Evolutionary conservation across 768 basidiomycete genomes (phyloP), one percentile per base, ranked within the genome.

Genomic region (Rhodotorula sphaerocarpa): DNA sequence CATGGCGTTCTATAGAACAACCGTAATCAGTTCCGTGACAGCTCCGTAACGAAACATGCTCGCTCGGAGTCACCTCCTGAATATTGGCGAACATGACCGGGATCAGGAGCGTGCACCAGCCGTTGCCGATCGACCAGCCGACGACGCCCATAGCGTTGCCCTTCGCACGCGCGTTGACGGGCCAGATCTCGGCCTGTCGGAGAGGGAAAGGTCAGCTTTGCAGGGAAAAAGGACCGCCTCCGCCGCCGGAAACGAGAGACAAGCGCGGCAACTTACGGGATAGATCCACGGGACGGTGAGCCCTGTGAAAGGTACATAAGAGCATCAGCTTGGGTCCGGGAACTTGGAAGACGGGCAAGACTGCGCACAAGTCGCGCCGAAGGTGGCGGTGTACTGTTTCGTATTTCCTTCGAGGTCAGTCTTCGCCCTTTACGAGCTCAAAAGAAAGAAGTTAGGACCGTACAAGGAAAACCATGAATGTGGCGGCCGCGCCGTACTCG

Each of bases 121-220:
- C 55, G 55, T 47, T 46, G 15, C 55, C 55, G 33, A 56, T 56
- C 5, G 55, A 56, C 55, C 55, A 56, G 11, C 55, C 55, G 7
- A 56, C 34, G 7, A 56, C 55, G 14, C 55, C 45, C 44, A 33
- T 33, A 4, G 55, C 55, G n/a, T 47, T 47, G 5, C 55, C 55
- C 21, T 47, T 45, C 6, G 44, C 55, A 27, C 55, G 55, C 3
- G 34, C 44, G n/a, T 45, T 46, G 28, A 56, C 43, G 5, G 55
- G 55, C 44, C 43, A 56, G 7, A 56, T 46, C 33, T 56, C 44
- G 20, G 45, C 43, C 25, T 34, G 53, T 27, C 10, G n/a, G 45
- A 46, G 43, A n/a, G 15, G 25, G 43, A 43, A 23, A 48, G 47
- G 47, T 43, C 14, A 23, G 21, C 14, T 7, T 28, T 18, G 27